A percentile compares a stretch with the other conserved stretches of the same genome.
Conservation (phyloP, 345 rosid species). For the Nasturtium officinale region DNA sequence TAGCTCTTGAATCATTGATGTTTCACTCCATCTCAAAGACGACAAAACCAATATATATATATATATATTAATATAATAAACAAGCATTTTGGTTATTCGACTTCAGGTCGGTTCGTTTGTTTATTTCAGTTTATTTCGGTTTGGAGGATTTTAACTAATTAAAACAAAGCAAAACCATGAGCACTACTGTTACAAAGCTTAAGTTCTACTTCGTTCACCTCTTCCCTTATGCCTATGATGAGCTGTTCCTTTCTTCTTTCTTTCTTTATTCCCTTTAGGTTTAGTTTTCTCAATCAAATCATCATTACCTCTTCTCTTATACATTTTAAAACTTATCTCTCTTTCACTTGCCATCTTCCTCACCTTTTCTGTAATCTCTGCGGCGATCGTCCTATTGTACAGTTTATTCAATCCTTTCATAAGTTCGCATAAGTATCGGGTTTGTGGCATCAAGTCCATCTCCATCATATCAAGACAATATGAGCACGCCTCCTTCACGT, state of each 20-base stretch:
- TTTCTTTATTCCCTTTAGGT: conserved; percentile 62
- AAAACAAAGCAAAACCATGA: conserved; percentile 14
- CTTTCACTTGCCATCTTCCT: conserved; percentile 89
- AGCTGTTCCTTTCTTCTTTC: conserved; percentile 65
- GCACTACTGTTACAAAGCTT: conserved; percentile 12
- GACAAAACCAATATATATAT: background rate
- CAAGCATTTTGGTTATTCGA: background rate
- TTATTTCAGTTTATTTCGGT: background rate
- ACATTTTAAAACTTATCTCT: conserved; percentile 81
- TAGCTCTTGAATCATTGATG: background rate
- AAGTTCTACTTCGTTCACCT: conserved; percentile 33
- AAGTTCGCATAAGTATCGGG: conserved; percentile 87
- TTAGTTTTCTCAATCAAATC: conserved; percentile 66
- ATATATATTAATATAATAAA: no score
- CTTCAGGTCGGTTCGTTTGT: background rate
- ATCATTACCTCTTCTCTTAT: conserved; percentile 82
- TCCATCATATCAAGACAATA: conserved; percentile 95
- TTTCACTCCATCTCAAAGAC: background rate
- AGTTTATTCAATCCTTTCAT: conserved; percentile 85
- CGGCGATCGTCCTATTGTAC: conserved; percentile 80
- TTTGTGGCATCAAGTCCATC: conserved; percentile 77
- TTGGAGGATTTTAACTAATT: background rate
- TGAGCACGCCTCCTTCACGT: conserved; percentile 89
- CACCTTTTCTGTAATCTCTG: conserved; percentile 92
- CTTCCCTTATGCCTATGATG: conserved; percentile 39